A percentile compares a stretch with the other conserved stretches of the same genome.
These are phyloP conservation scores for Collybia mongolica DNA, from an alignment of 768 basidiomycete genomes.

Conservation along the genomic window DNA sequence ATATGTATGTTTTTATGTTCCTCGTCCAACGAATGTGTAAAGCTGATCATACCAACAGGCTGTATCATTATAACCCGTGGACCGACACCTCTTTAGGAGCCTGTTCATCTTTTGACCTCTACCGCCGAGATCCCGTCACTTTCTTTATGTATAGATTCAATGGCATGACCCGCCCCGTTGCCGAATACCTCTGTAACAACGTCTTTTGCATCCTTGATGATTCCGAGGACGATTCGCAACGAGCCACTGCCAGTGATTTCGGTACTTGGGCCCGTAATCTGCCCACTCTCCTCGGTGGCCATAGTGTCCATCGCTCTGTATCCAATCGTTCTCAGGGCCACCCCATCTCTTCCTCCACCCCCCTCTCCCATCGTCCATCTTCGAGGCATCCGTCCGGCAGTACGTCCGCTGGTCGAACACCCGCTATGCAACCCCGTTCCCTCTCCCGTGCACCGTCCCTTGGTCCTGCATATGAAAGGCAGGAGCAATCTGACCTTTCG, in stretches of 20 bases:
- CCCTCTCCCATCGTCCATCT: conserved; percentile 68
- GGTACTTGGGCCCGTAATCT: conserved; percentile 84
- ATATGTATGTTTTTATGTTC: conserved; percentile 67
- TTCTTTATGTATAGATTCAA: conserved; percentile 92
- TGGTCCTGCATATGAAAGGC: conserved; percentile 46
- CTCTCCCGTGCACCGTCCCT: conserved; percentile 67
- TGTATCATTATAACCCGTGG: conserved; percentile 99
- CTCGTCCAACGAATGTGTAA: conserved; percentile 2
- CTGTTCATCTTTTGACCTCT: conserved; percentile 80
- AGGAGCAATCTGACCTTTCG: conserved; percentile 44
- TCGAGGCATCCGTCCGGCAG: conserved; percentile 60
- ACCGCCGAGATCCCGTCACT: conserved; percentile 70
- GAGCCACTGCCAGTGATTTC: conserved; percentile 81
- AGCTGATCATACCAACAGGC: conserved; percentile 41
- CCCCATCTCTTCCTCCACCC: conserved; percentile 58
- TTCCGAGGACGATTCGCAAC: conserved; percentile 59
- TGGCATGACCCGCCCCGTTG: conserved; percentile 85
- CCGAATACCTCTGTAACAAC: conserved; percentile 78
- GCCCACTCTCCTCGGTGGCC: conserved; percentile 64
- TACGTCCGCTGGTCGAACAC: conserved; percentile 46
- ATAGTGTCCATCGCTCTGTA: conserved; percentile 55
- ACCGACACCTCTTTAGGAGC: conserved; percentile 85
- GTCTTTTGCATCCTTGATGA: conserved; percentile 82
- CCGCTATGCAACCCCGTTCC: conserved; percentile 51
- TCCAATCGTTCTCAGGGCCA: conserved; percentile 67